These are phyloP conservation scores for Dimocarpus longan DNA, from an alignment of 345 rosid genomes.

Conservation along the genomic window DNA sequence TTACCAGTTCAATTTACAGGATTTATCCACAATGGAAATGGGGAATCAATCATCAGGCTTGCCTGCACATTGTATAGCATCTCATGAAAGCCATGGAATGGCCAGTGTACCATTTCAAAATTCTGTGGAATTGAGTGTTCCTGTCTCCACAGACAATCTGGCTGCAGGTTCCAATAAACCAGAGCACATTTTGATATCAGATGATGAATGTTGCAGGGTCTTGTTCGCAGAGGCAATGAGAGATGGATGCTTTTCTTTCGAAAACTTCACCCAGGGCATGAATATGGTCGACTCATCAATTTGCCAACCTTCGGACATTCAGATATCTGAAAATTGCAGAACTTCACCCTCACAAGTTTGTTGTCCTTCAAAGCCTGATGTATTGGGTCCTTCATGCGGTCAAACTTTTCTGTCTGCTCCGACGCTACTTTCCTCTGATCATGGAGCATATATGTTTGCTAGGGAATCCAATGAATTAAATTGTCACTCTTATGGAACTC, in stretches of 20 bases:
- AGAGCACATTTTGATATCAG: slow-evolving; percentile 65
- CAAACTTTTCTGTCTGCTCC: slow-evolving; percentile 43
- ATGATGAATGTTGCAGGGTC: slow-evolving; percentile 85
- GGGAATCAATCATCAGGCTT: slow-evolving; percentile 51
- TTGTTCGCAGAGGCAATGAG: slow-evolving; percentile 65
- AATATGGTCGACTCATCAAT: slow-evolving; percentile 40
- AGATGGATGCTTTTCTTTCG: slow-evolving; percentile 43
- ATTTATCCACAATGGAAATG: slow-evolving; percentile 50
- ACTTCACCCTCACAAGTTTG: slow-evolving; percentile 39
- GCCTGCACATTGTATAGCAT: slow-evolving; percentile 42
- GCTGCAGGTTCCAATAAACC: slow-evolving; percentile 38
- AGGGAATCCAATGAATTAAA: slow-evolving; percentile 46
- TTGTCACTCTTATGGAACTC: slow-evolving; percentile 43
- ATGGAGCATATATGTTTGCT: slow-evolving; percentile 32
- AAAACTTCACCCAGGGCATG: slow-evolving; percentile 40
- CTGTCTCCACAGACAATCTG: slow-evolving; percentile 47
- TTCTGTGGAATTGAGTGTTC: slow-evolving; percentile 43
- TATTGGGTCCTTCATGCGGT: slow-evolving; percentile 46
- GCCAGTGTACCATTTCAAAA: slow-evolving; percentile 46
- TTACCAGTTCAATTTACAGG: slow-evolving; percentile 51
- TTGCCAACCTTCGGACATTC: slow-evolving; percentile 41
- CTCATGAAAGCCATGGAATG: slow-evolving; percentile 47
- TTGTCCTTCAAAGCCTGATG: slow-evolving; percentile 49
- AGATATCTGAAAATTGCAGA: slow-evolving; percentile 43
- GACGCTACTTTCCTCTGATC: slow-evolving; percentile 36